Evolutionary conservation across 2,329 filamentous ascomycete genomes (phyloP).

Genomic region (Alternaria ventricosa): DNA sequence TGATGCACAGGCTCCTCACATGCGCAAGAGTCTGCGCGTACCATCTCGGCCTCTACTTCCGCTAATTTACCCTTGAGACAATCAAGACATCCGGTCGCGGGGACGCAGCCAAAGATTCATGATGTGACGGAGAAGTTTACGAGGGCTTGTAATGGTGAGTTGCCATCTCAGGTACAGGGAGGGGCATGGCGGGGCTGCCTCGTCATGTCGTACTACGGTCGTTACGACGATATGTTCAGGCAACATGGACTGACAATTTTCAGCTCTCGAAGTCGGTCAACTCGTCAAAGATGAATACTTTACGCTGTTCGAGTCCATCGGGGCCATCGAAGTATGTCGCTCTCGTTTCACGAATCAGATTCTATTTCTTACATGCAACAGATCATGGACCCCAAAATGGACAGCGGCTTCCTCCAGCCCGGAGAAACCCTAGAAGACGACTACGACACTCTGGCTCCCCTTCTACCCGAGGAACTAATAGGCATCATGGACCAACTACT

Average conservation of each 20-base stretch:
- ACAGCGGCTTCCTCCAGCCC: slow-evolving; percentile 82
- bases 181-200: slow-evolving; percentile 23
- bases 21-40: slow-evolving; percentile 20
- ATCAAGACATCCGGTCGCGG: slow-evolving; percentile 25
- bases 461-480: slow-evolving; percentile 80
- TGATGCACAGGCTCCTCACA: slow-evolving; percentile 24
- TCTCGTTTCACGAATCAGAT: background rate
- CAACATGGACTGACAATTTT: slow-evolving; percentile 16
- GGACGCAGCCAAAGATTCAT: slow-evolving; percentile 48
- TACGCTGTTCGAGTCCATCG: slow-evolving; percentile 92
- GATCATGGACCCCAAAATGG: slow-evolving; percentile 99
- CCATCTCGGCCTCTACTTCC: slow-evolving; percentile 20
- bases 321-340: slow-evolving; percentile 70
- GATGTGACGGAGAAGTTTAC: slow-evolving; percentile 65
- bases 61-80: slow-evolving; percentile 41
- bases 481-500: slow-evolving; percentile 94
- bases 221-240: background rate
- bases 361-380: slow-evolving; percentile 48
- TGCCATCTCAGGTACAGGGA: background rate
- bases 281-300: slow-evolving; percentile 94
- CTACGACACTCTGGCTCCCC: slow-evolving; percentile 72
- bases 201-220: slow-evolving; percentile 8
- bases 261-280: slow-evolving; percentile 79
- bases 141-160: slow-evolving; percentile 58
- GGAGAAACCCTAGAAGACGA: slow-evolving; percentile 84